Evolutionary conservation across 2,329 filamentous ascomycete genomes (phyloP), one percentile per base, ranked within the genome.

Genomic region (Pseudocercospora ulei): DNA sequence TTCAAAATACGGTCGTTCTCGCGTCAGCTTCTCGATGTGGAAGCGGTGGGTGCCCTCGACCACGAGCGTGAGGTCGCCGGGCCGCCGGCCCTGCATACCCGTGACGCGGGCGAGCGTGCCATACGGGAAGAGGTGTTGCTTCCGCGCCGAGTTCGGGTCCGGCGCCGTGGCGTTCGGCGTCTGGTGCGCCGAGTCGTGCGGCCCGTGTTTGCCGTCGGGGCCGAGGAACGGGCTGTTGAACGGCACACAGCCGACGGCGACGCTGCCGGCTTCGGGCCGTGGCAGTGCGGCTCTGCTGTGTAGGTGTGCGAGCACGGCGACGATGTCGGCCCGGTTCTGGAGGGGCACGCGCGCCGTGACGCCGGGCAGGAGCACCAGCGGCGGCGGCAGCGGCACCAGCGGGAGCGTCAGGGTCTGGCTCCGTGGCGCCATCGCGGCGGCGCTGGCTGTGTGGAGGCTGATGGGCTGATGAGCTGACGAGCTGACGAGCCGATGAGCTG

Each of bases 161-260:
- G 50, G 56, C 76, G 82, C 55, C 68, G 74, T 44, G 74, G 72
- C 52, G 70, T 72, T 26, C 68, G 43, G 38, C 16, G 42, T 60
- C 47, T 69, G 68, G 25, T 68, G 65, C 14, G 73, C 72, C 24
- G 71, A 73, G 56, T 78, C 71, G 38, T 80, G 75, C 39, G 92
- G 73, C 49, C 93, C 69, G 41, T 77, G 73, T 61, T 87, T 79
- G 28, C 86, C 86, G 55, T 84, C 77, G 17, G 72, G 70, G 41
- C 77, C 78, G 16, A 94, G 70, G 14, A 79, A 72, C 3, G 80
- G 78, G 34, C 84, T 90, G 48, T 71, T 79, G 44, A 95, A 69
- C 12, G 90, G 90, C 38, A 96, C 78, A 61, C 88, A 96, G 37
- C 82, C 85, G 49, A 96, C 78, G 5, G 82, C 78, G 51, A 94